Evolutionary conservation across 1,284 basidiomycete species (phyloP).

Genomic region (Irpex rosettiformis): DNA sequence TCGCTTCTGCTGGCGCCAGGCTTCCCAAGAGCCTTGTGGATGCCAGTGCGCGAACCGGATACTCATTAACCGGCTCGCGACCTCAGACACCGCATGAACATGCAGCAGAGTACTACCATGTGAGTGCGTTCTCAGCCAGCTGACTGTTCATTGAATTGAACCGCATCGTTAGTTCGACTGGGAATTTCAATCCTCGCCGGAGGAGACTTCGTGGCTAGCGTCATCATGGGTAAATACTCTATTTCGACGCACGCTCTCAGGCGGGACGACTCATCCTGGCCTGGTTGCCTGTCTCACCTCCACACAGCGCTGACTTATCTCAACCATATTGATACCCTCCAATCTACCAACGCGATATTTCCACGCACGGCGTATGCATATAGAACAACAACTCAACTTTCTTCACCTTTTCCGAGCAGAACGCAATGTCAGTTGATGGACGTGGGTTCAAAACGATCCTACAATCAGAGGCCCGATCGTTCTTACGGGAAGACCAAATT

Average conservation of each 20-base stretch:
- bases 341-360: background rate
- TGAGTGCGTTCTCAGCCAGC: constrained; percentile 44
- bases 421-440: constrained; percentile 55
- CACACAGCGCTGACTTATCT: background rate
- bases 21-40: constrained; percentile 38
- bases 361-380: background rate
- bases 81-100: constrained; percentile 41
- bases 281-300: constrained; percentile 2
- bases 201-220: constrained; percentile 59
- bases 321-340: background rate
- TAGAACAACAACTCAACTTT: constrained; percentile 69
- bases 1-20: constrained; percentile 38
- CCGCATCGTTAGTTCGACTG: constrained; percentile 19
- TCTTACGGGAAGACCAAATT: constrained; percentile 43
- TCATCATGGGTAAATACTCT: constrained; percentile 47
- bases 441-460: constrained; percentile 59
- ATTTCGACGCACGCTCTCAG: background rate
- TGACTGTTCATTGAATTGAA: background rate
- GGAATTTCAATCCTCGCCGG: constrained; percentile 44
- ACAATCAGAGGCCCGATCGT: constrained; percentile 51
- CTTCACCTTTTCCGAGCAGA: constrained; percentile 51
- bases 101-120: constrained; percentile 54
- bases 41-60: constrained; percentile 44
- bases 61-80: constrained; percentile 42
- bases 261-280: background rate